Evolutionary conservation across 768 basidiomycete species (phyloP).

Genomic region (Boletus subparvulus): DNA sequence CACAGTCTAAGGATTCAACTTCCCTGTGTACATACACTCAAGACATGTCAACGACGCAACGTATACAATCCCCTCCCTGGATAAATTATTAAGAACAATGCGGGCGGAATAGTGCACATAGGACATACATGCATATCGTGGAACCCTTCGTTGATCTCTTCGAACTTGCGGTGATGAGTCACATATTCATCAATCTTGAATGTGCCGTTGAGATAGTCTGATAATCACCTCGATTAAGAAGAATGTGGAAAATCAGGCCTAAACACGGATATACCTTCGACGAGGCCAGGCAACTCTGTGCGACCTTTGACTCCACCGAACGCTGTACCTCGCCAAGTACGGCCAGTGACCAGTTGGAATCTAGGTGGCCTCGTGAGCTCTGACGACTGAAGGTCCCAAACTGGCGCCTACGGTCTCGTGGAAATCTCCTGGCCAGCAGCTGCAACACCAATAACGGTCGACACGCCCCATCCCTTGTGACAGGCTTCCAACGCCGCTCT

Average conservation of each 20-base stretch:
- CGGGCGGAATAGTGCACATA: neutral
- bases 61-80: conserved; percentile 81
- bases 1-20: conserved; percentile 3
- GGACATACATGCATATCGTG: conserved; percentile 91
- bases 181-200: conserved; percentile 96
- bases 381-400: neutral
- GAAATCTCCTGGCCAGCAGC: conserved; percentile 95
- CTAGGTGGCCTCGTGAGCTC: conserved; percentile 24
- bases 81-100: conserved; percentile 3
- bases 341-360: conserved; percentile 76
- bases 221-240: conserved; percentile 2
- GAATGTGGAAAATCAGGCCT: neutral
- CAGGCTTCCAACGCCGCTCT: conserved; percentile 95
- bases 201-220: conserved; percentile 79
- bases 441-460: conserved; percentile 94
- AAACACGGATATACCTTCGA: conserved; percentile 59
- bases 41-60: conserved; percentile 92
- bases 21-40: conserved; percentile 26
- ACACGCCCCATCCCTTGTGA: conserved; percentile 99
- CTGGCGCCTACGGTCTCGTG: conserved; percentile 69
- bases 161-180: conserved; percentile 76
- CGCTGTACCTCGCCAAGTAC: conserved; percentile 92
- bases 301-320: conserved; percentile 99
- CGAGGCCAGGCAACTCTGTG: conserved; percentile 91
- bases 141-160: conserved; percentile 85